Evolutionary conservation across 2,329 filamentous ascomycete species (phyloP).

Genomic region (Sclerotinia glacialis): DNA sequence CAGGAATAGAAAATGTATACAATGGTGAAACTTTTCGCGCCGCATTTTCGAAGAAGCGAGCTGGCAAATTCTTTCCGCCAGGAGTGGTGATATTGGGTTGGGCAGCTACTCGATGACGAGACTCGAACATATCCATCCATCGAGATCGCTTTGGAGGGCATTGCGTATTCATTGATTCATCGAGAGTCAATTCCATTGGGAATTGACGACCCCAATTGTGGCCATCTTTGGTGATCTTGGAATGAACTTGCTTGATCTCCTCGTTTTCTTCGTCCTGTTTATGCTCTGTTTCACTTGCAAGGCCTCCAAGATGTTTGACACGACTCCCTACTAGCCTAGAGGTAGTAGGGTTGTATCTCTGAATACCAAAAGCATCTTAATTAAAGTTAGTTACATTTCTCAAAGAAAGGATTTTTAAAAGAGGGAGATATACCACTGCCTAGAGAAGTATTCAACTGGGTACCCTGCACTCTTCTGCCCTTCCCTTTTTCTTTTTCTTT

Average conservation of each 20-base stretch:
- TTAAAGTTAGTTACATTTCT: not conserved
- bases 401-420: not conserved
- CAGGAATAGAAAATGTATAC: not conserved
- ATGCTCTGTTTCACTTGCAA: not conserved
- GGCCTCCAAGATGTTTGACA: not conserved
- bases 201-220: not conserved
- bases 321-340: not conserved
- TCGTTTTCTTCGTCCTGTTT: not conserved
- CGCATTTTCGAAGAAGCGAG: not conserved
- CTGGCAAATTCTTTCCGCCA: not conserved
- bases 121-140: constrained; percentile 6
- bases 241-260: no score
- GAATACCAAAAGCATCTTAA: not conserved
- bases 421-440: not conserved
- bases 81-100: not conserved
- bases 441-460: not conserved
- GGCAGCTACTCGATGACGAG: not conserved
- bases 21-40: not conserved
- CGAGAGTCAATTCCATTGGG: not conserved
- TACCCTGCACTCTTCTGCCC: not conserved
- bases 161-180: not conserved
- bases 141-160: constrained; percentile 10
- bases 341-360: not conserved
- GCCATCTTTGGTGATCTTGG: no score
- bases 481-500: no score